phyloP scores from a whole-genome alignment of 2,329 filamentous ascomycete genomes.

The Didymella glomerata region DNA sequence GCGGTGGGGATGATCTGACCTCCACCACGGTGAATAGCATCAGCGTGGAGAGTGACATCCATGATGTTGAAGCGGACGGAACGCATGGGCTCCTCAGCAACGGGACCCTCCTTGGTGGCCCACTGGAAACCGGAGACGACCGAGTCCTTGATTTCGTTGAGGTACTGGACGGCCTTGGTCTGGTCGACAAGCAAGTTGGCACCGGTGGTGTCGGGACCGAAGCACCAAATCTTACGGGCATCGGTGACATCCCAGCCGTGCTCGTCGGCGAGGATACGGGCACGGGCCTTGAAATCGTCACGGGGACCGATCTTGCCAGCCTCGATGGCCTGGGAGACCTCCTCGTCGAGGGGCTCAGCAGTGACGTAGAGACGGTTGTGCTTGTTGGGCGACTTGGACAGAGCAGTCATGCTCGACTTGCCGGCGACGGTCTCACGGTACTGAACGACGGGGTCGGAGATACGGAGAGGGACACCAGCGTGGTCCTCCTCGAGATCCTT shows the following conservation, averaged over 20 bases:
- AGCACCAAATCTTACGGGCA: constrained; percentile 99
- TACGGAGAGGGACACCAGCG: constrained; percentile 95
- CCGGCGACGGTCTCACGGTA: constrained; percentile 94
- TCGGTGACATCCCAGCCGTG: constrained; percentile 99
- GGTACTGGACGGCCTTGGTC: constrained; percentile 99
- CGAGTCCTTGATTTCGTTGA: constrained; percentile 99
- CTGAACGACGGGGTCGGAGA: constrained; percentile 97
- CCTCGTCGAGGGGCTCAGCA: constrained; percentile 90
- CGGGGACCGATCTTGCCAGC: constrained; percentile 88
- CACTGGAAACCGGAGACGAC: constrained; percentile 99
- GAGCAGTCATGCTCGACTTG: constrained; percentile 90
- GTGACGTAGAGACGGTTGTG: constrained; percentile 99
- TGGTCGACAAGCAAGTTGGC: constrained; percentile 99
- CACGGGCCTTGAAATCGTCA: constrained; percentile 99
- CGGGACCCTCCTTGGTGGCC: constrained; percentile 95
- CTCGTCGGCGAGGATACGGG: constrained; percentile 94
- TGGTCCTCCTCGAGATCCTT: constrained; percentile 99
- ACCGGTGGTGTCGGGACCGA: constrained; percentile 96
- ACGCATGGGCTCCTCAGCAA: constrained; percentile 98
- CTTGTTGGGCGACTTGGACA: constrained; percentile 99
- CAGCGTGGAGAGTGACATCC: constrained; percentile 98
- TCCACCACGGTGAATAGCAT: constrained; percentile 99
- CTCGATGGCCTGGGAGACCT: constrained; percentile 91
- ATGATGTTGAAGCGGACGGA: constrained; percentile 98
- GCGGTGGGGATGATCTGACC: constrained; percentile 98